A percentile compares a stretch with the other conserved stretches of the same genome.
Conservation (phyloP, 2,329 filamentous ascomycete genomes). For the Ophiocordyceps robertsii region DNA sequence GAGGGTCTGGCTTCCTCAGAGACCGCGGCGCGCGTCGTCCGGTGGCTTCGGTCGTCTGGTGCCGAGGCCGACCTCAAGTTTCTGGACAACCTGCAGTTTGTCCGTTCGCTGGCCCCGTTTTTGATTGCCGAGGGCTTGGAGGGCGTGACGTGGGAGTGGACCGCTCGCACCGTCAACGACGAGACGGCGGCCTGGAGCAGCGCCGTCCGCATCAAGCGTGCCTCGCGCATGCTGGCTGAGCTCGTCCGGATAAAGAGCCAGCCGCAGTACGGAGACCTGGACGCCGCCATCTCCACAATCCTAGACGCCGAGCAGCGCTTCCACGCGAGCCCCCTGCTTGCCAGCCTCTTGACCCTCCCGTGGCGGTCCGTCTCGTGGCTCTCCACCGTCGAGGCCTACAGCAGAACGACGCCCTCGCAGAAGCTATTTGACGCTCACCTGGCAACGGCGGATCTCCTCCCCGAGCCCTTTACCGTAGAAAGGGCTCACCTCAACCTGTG, state of each 20-base stretch:
- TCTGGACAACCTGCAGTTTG: conserved; percentile 22
- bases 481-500: conserved; percentile 40
- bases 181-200: conserved; percentile 7
- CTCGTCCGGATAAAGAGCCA: conserved; percentile 30
- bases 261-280: conserved; percentile 26
- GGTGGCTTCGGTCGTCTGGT: conserved; percentile 40
- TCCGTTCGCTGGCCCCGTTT: conserved; percentile 31
- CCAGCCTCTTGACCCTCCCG: conserved; percentile 21
- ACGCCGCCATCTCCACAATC: conserved; percentile 35
- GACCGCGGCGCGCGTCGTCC: conserved; percentile 32
- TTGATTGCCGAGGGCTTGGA: conserved; percentile 39
- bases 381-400: conserved; percentile 36
- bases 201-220: conserved; percentile 12
- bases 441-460: conserved; percentile 27
- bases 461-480: conserved; percentile 25
- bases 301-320: conserved; percentile 31
- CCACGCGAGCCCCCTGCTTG: conserved; percentile 18
- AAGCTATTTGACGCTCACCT: conserved; percentile 39
- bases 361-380: conserved; percentile 38
- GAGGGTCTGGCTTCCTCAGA: conserved; percentile 25
- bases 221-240: conserved; percentile 20
- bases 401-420: conserved; percentile 29
- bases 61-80: conserved; percentile 32
- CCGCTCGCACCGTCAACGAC: conserved; percentile 25
- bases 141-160: conserved; percentile 38